Evolutionary conservation across 371 early-diverging fungal species (phyloP), one percentile per base, ranked within the genome.

Genomic region (Rhizopus delemar): DNA sequence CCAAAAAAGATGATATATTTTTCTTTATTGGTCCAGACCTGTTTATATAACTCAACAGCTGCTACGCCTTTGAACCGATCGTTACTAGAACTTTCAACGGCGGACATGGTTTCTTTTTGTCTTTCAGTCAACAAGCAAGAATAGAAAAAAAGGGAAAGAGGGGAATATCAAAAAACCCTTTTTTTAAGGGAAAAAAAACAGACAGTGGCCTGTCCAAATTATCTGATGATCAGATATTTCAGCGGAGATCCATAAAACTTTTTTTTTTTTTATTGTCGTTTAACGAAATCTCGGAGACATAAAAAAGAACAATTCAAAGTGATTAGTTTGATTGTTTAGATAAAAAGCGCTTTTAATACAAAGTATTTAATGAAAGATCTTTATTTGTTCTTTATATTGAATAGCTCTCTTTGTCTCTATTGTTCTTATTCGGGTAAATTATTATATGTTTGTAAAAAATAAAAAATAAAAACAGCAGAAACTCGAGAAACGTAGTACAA

Each of bases 1-100:
- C 70, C 60, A 12, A 29, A 16, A 54, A 70, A 70, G 16, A 70
- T 16, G 15, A 60, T n/a, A 16, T 36, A 54, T 46, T 36, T 56
- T 38, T 70, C 67, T 31, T 46, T 29, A 50, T 62, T 66, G 6
- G 52, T 53, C 70, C 70, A 70, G 4, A 70, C 60, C 29, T 57
- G 49, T 41, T 70, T 70, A 46, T 63, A 70, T n/a, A 70, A 51
- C 41, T 70, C 67, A 22, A 70, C 66, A 13, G 35, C 48, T 12
- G 60, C 62, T 3, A 70, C 66, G 57, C 70, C 70, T 46, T 49
- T 13, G 12, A 59, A 59, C 12, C 31, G 15, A 3, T 36, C 41
- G 8, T 51, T 53, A 22, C 31, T 39, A 29, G 16, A 9, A 8
- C 31, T 29, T 39, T 52, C 41, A 38, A 31, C 13, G 13, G 43